Evolutionary conservation across 2,329 filamentous ascomycete genomes (phyloP), one percentile per base, ranked within the genome.

Genomic region (Xylariales sp.): DNA sequence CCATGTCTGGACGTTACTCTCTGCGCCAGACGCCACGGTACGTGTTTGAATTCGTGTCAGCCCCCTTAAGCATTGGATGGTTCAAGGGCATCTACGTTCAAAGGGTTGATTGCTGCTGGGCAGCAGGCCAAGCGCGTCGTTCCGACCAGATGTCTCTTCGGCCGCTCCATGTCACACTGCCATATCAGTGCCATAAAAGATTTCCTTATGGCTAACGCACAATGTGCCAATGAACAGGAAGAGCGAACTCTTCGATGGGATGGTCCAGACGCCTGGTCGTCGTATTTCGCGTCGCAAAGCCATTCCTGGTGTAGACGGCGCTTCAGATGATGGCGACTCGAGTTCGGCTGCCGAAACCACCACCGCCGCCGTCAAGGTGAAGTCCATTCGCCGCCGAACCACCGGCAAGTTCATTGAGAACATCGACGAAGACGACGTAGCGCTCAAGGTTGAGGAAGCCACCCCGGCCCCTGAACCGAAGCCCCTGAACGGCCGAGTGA

Each of bases 161-260:
- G n/a, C n/a, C n/a, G n/a, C n/a, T n/a, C n/a, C n/a, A n/a, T n/a
- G n/a, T n/a, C n/a, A n/a, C n/a, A n/a, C n/a, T n/a, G n/a, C n/a
- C n/a, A n/a, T n/a, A n/a, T n/a, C n/a, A n/a, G n/a, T n/a, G n/a
- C n/a, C n/a, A n/a, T n/a, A n/a, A n/a, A n/a, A n/a, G n/a, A n/a
- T n/a, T n/a, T n/a, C n/a, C n/a, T n/a, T n/a, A n/a, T 15, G 21
- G 33, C 34, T 39, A 18, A 39, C 30, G n/a, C n/a, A n/a, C n/a
- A n/a, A n/a, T n/a, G n/a, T n/a, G n/a, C n/a, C n/a, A n/a, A n/a
- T n/a, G 25, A 20, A 36, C 38, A 80, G 76, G 48, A 80, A 80
- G 60, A 78, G 76, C 60, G 75, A 78, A 54, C 69, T 76, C 41
- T 79, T 77, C 50, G 68, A 76, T 24, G 76, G 76, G 50, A 77